Evolutionary conservation across 495 filamentous ascomycete genomes (phyloP).

Genomic region (Xylaria intraflava): DNA sequence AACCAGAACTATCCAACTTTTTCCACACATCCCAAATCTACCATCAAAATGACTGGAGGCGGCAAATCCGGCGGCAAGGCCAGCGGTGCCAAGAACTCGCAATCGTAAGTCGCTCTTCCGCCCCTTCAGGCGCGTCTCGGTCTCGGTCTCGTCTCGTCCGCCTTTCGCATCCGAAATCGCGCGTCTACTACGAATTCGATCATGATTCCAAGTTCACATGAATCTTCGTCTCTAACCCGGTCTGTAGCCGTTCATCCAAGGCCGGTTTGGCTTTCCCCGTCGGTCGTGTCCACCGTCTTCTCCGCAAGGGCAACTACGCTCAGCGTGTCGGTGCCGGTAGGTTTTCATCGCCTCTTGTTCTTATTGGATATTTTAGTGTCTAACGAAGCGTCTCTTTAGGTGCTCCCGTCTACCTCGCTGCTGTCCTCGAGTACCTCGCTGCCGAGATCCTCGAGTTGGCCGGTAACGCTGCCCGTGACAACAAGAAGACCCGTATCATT

Average conservation of each 20-base stretch:
- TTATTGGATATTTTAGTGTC: constrained; percentile 3
- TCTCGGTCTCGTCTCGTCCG: neutral
- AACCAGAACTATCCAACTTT: constrained; percentile 23
- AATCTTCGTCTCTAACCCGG: neutral
- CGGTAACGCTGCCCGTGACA: constrained; percentile 97
- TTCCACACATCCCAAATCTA: constrained; percentile 30
- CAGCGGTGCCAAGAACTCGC: constrained; percentile 91
- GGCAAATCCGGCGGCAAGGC: constrained; percentile 99
- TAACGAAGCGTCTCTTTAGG: constrained; percentile 38
- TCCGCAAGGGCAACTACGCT: constrained; percentile 99
- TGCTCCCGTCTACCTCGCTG: constrained; percentile 96
- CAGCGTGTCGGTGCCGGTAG: constrained; percentile 95
- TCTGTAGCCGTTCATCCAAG: constrained; percentile 90
- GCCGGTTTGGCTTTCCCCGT: constrained; percentile 99
- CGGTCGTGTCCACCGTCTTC: constrained; percentile 98
- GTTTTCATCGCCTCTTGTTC: constrained; percentile 18
- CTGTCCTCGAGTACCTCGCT: constrained; percentile 96
- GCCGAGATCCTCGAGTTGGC: constrained; percentile 98
- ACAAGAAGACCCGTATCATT: constrained; percentile 99
- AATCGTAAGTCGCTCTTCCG: constrained; percentile 65
- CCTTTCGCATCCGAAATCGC: neutral
- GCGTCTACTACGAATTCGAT: constrained; percentile 3
- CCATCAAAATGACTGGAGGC: constrained; percentile 91
- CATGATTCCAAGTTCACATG: neutral
- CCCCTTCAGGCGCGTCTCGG: constrained; percentile 6